These are phyloP conservation scores for Cutaneotrichosporon sp. DNA, from an alignment of 1,284 basidiomycete species.

Conservation along the genomic window DNA sequence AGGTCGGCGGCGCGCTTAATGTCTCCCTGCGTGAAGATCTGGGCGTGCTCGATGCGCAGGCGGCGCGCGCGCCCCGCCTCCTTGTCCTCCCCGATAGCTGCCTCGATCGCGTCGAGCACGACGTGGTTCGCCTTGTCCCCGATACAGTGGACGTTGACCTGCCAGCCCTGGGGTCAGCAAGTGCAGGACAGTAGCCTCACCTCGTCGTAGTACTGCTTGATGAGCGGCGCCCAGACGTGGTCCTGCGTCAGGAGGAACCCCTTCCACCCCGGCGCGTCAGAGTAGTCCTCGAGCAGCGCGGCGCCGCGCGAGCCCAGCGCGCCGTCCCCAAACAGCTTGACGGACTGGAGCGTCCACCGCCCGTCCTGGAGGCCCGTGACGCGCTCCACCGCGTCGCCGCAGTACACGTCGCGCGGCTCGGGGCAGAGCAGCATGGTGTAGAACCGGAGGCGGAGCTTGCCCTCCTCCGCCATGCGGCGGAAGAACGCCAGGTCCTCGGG, in stretches of 20 bases:
- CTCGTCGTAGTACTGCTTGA: constrained; percentile 65
- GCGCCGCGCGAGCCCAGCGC: constrained; percentile 91
- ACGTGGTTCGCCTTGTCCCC: constrained; percentile 85
- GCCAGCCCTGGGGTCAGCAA: constrained; percentile 19
- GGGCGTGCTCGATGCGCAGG: constrained; percentile 86
- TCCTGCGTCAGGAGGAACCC: constrained; percentile 69
- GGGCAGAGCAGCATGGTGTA: constrained; percentile 67
- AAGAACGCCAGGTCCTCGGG: constrained; percentile 66
- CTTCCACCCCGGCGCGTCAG: constrained; percentile 68
- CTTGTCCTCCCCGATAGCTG: constrained; percentile 57
- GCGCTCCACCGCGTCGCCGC: constrained; percentile 65
- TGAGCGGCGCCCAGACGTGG: constrained; percentile 60
- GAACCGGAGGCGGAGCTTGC: constrained; percentile 67
- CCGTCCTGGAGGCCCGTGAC: constrained; percentile 57
- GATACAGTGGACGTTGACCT: constrained; percentile 77
- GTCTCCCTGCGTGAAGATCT: constrained; percentile 74
- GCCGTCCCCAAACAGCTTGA: constrained; percentile 78
- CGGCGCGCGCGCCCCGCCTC: constrained; percentile 54
- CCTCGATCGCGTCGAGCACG: constrained; percentile 76
- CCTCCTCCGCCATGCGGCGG: constrained; percentile 66
- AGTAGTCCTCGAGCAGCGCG: constrained; percentile 80
- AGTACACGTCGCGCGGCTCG: constrained; percentile 62
- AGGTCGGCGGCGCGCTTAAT: constrained; percentile 67
- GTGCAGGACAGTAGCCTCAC: too few species aligned
- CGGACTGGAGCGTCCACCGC: constrained; percentile 68